These are phyloP conservation scores for Trichomonascaceae sp. DNA, from an alignment of 1,139 yeast genomes.

Conservation along the genomic window DNA sequence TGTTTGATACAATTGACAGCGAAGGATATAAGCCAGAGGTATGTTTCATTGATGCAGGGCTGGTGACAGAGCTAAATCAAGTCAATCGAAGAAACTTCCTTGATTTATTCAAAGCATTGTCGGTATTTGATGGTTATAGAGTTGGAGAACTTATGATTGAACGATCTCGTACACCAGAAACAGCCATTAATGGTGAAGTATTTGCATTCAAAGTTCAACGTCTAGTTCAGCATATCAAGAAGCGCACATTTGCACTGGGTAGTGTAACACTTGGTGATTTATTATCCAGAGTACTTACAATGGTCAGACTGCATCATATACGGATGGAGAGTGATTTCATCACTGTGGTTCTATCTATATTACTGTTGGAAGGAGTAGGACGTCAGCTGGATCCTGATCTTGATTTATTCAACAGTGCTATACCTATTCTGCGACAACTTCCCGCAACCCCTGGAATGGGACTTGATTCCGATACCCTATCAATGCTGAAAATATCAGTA, in stretches of 20 bases:
- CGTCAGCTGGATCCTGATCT: conserved; percentile 87
- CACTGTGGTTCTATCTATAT: conserved; percentile 85
- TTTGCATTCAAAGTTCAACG: conserved; percentile 85
- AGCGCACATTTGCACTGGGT: conserved; percentile 87
- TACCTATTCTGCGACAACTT: conserved; percentile 81
- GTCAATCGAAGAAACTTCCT: conserved; percentile 76
- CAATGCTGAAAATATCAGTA: conserved; percentile 88
- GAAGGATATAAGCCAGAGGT: conserved; percentile 78
- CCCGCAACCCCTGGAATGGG: conserved; percentile 53
- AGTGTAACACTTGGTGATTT: conserved; percentile 89
- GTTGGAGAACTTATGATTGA: conserved; percentile 97
- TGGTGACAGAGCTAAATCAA: conserved; percentile 81
- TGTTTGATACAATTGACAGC: conserved; percentile 45
- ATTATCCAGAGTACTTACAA: conserved; percentile 73
- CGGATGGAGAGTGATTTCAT: conserved; percentile 97
- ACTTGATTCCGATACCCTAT: conserved; percentile 53
- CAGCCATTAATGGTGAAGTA: conserved; percentile 75
- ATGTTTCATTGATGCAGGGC: conserved; percentile 87
- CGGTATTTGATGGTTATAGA: conserved; percentile 86
- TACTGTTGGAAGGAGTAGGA: conserved; percentile 89
- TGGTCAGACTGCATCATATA: conserved; percentile 93
- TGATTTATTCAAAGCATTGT: conserved; percentile 80
- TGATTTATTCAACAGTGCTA: conserved; percentile 89
- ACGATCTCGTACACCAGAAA: conserved; percentile 88
- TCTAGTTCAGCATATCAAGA: conserved; percentile 72